Evolutionary conservation across 2,329 filamentous ascomycete genomes (phyloP), one percentile per base, ranked within the genome.

Genomic region (Hawksworthiomyces lignivorus): DNA sequence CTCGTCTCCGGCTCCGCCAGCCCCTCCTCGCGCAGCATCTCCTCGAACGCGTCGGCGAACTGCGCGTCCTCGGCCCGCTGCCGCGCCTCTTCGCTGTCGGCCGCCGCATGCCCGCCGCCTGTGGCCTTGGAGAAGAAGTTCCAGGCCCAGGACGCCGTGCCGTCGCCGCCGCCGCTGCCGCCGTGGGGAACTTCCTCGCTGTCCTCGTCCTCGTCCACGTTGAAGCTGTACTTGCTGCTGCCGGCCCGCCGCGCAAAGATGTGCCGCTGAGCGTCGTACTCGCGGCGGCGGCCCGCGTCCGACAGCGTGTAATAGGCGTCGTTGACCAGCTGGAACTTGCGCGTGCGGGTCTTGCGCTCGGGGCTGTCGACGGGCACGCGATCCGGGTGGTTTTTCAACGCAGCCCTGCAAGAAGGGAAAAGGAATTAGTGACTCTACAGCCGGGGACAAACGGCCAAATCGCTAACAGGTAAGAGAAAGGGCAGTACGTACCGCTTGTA

Each of bases 311-410:
- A 63, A 51, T 69, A 68, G 50, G 61, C 65, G 41, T 68, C 67
- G 48, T 66, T 63, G 51, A 67, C 62, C 21, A 69, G 61, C 50
- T 68, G 60, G 56, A 67, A 65, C 45, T 55, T 58, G 44, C 84
- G 85, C 6, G 92, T 98, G 56, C 89, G 84, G 11, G 76, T 63
- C 18, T 78, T 63, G 49, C 90, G 86, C 53, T 97, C 88, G 28
- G 89, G 87, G 5, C 87, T 90, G 63, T 88, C 80, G 50, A 76
- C 67, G 21, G 88, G 74, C 30, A 98, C 87, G 46, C 92, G 85
- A 61, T 98, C 92, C 2, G 90, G 90, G 61, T 97, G 90, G 50
- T 86, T 88, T 64, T 92, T 94, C 34, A 97, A 71, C 5, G 90
- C 90, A 54, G 86, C 85, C 58, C 84, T 88, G 56, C 3, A n/a